These are phyloP conservation scores for Globisporangium acanthophoron DNA, from an alignment of 352 stramenopile genomes.

Conservation along the genomic window DNA sequence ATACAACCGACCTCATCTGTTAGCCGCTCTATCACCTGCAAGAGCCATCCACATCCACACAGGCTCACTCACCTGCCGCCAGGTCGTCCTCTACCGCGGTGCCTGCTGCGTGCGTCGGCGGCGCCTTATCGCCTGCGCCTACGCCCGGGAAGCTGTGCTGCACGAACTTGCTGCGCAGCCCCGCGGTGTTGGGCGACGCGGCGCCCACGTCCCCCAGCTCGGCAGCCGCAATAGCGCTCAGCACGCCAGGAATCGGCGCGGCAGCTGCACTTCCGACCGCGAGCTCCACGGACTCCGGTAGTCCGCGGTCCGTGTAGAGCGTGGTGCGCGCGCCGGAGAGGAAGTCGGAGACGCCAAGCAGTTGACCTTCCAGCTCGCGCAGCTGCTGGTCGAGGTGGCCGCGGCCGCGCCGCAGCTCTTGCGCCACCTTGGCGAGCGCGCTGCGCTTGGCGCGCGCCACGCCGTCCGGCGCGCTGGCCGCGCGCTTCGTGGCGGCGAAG, in stretches of 20 bases:
- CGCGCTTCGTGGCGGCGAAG: conserved; percentile 51
- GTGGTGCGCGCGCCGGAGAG: conserved; percentile 34
- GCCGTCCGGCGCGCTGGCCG: conserved; percentile 36
- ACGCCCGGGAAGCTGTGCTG: conserved; percentile 15
- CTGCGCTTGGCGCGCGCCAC: conserved; percentile 46
- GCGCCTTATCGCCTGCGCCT: conserved; percentile 16
- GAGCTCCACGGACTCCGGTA: conserved; percentile 7
- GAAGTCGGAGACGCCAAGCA: conserved; percentile 57
- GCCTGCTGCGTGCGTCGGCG: conserved; percentile 15
- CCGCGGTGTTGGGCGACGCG: conserved; percentile 13
- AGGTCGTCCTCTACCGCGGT: conserved; percentile 66
- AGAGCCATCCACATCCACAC: too few relatives aligned
- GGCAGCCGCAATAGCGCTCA: conserved; percentile 12
- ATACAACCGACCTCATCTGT: not conserved
- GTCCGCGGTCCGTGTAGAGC: conserved; percentile 31
- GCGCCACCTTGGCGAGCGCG: conserved; percentile 41
- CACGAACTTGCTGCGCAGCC: conserved; percentile 15
- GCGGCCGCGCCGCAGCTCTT: conserved; percentile 63
- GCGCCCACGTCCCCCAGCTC: conserved; percentile 1
- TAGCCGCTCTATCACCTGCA: not conserved
- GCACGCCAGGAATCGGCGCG: not conserved
- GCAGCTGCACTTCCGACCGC: not conserved
- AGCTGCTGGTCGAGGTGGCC: conserved; percentile 53
- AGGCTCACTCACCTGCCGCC: conserved; percentile 30
- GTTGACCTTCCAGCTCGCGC: conserved; percentile 47